Percentiles rank a stretch among this genome's conserved stretches.
Conservation (phyloP, 805 yeast species). For the Kluyveromyces dobzhanskii region DNA sequence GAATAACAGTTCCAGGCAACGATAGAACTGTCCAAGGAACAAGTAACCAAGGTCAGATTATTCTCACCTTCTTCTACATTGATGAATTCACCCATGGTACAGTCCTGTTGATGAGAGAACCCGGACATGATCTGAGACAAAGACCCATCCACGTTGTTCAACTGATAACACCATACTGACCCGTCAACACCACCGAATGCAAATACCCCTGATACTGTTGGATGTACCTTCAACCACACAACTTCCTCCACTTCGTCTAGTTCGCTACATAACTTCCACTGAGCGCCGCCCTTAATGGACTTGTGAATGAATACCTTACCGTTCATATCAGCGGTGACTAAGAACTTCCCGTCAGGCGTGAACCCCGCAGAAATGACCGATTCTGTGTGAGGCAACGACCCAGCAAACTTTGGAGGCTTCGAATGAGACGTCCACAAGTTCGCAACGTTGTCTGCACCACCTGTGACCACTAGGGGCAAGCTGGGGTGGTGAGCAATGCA, state of each 20-base stretch:
- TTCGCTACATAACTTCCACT: constrained; percentile 64
- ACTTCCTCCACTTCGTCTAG: constrained; percentile 88
- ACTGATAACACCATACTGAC: constrained; percentile 85
- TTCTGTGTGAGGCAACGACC: constrained; percentile 72
- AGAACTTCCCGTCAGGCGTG: constrained; percentile 69
- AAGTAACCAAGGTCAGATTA: constrained; percentile 60
- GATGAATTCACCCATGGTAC: constrained; percentile 72
- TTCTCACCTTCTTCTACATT: constrained; percentile 45
- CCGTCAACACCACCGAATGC: constrained; percentile 94
- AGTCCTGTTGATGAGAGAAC: constrained; percentile 71
- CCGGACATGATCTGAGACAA: constrained; percentile 70
- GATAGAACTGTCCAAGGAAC: constrained; percentile 79
- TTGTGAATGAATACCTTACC: constrained; percentile 74
- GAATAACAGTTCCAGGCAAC: constrained; percentile 88
- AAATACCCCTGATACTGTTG: constrained; percentile 58
- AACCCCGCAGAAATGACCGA: constrained; percentile 81
- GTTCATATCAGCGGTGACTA: constrained; percentile 91
- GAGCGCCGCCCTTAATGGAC: constrained; percentile 68
- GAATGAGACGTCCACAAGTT: constrained; percentile 89
- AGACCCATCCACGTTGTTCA: constrained; percentile 41
- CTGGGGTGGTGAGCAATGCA: constrained; percentile 76
- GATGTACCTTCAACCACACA: constrained; percentile 76
- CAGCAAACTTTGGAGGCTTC: constrained; percentile 72
- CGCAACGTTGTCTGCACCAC: constrained; percentile 91
- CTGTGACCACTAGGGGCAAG: constrained; percentile 79